A percentile compares a stretch with the other conserved stretches of the same genome.
phyloP scores from a whole-genome alignment of 805 yeast species.

The Starmerella kuoi region DNA sequence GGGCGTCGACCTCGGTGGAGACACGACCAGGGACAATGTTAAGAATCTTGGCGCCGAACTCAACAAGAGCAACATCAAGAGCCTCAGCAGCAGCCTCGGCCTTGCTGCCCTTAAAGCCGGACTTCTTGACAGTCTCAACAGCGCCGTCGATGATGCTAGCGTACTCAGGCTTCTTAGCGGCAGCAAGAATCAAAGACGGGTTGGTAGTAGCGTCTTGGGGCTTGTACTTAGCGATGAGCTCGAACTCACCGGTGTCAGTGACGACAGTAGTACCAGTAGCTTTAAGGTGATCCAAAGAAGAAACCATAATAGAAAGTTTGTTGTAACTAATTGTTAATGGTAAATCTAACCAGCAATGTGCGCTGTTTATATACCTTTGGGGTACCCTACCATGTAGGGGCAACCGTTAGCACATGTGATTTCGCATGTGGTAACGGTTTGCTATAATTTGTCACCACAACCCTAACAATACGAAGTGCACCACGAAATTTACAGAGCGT shows the following conservation, averaged over 20 bases:
- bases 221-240: conserved; percentile 87
- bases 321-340: too few species aligned
- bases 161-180: conserved; percentile 80
- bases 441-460: too few species aligned
- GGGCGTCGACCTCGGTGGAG: conserved; percentile 97
- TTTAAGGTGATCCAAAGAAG: conserved; percentile 86
- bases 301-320: conserved; percentile 30
- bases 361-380: background rate
- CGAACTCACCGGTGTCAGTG: conserved; percentile 98
- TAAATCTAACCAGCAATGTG: background rate
- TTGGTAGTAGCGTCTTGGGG: conserved; percentile 99
- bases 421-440: too few species aligned
- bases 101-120: conserved; percentile 25
- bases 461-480: too few species aligned
- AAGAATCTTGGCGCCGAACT: conserved; percentile 88
- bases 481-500: too few species aligned
- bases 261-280: conserved; percentile 93
- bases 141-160: conserved; percentile 84
- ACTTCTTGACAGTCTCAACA: conserved; percentile 64
- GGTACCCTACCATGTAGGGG: background rate
- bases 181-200: conserved; percentile 94
- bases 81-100: conserved; percentile 64
- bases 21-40: conserved; percentile 97
- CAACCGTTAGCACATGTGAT: background rate
- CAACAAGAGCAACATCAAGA: conserved; percentile 83